phyloP scores from a whole-genome alignment of 1,284 basidiomycete species.

The Limonomyces culmigenus region DNA sequence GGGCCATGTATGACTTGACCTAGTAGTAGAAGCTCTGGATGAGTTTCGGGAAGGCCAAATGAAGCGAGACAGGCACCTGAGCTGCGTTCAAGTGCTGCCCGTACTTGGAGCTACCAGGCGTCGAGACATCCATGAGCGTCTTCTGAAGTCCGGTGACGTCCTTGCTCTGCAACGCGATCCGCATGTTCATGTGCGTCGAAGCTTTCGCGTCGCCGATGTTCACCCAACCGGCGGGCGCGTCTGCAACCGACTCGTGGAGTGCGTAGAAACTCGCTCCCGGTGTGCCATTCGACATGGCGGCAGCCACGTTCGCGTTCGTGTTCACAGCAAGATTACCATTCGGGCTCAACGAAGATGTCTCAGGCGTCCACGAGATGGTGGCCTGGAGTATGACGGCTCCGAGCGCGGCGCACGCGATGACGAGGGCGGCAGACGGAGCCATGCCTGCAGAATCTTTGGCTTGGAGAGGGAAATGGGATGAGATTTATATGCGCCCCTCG shows the following conservation, averaged over 20 bases:
- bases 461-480: no score
- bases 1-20: slow-evolving; percentile 22
- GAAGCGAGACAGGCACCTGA: slow-evolving; percentile 10
- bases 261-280: slow-evolving; percentile 4
- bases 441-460: no score
- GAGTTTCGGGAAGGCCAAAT: background rate
- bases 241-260: slow-evolving; percentile 13
- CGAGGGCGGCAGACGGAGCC: background rate
- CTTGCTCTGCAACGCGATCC: slow-evolving; percentile 10
- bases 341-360: no score
- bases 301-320: background rate
- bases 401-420: slow-evolving; percentile 1
- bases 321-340: no score
- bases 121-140: slow-evolving; percentile 15
- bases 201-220: slow-evolving; percentile 8
- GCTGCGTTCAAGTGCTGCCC: slow-evolving; percentile 15
- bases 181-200: slow-evolving; percentile 9
- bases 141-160: slow-evolving; percentile 16
- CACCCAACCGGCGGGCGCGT: slow-evolving; percentile 9
- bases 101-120: slow-evolving; percentile 13
- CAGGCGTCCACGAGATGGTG: no score
- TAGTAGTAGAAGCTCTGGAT: slow-evolving; percentile 5
- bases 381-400: no score
- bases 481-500: no score
- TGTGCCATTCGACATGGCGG: background rate